phyloP scores from a whole-genome alignment of 495 filamentous ascomycete genomes.

The Podospora conica region DNA sequence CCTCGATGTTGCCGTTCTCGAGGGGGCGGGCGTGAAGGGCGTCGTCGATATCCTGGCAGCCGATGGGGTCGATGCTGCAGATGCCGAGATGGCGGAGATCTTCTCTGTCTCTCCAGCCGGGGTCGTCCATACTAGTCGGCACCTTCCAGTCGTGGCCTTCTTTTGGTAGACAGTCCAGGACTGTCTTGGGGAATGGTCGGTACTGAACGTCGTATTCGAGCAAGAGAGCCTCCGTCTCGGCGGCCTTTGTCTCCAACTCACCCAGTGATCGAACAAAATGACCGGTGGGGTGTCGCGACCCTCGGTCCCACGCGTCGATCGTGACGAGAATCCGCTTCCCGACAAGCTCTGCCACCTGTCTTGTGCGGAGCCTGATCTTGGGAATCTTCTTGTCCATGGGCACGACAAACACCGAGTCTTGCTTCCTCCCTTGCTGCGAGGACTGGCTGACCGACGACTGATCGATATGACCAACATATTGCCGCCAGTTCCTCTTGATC shows the following conservation, averaged over 20 bases:
- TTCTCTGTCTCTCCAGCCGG: slow-evolving; percentile 75
- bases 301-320: slow-evolving; percentile 91
- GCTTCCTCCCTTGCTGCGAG: slow-evolving; percentile 64
- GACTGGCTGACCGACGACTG: slow-evolving; percentile 70
- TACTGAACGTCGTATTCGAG: slow-evolving; percentile 98
- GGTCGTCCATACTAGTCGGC: slow-evolving; percentile 64
- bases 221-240: slow-evolving; percentile 90
- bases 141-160: slow-evolving; percentile 96
- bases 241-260: slow-evolving; percentile 88
- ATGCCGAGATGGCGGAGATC: slow-evolving; percentile 83
- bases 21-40: slow-evolving; percentile 80
- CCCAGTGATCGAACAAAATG: slow-evolving; percentile 92
- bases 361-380: slow-evolving; percentile 86
- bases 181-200: slow-evolving; percentile 90
- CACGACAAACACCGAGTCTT: slow-evolving; percentile 88
- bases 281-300: slow-evolving; percentile 84
- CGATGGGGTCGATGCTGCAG: slow-evolving; percentile 94
- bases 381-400: slow-evolving; percentile 97
- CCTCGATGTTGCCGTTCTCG: slow-evolving; percentile 91
- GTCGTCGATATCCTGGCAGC: slow-evolving; percentile 97
- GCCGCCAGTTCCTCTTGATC: slow-evolving; percentile 91
- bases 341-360: slow-evolving; percentile 79
- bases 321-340: slow-evolving; percentile 92
- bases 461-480: slow-evolving; percentile 95
- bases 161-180: slow-evolving; percentile 82